Percentiles rank a stretch among this genome's conserved stretches.
Conservation (phyloP, 768 basidiomycete species). For the Chalciporus chontae region DNA sequence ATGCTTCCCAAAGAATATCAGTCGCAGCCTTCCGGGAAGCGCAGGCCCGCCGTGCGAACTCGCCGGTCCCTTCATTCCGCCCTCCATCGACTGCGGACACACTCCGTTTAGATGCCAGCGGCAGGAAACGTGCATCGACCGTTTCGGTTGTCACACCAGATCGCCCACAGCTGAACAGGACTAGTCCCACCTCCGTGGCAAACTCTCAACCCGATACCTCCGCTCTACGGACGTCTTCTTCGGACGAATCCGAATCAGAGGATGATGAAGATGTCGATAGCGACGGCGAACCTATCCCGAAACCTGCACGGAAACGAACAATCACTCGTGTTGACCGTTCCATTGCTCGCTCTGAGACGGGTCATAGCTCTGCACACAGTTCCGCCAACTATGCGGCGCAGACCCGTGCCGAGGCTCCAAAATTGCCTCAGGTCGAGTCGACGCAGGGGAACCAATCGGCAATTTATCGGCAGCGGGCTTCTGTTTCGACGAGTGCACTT, state of each 20-base stretch:
- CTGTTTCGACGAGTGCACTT: conserved; percentile 57
- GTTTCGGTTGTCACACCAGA: conserved; percentile 26
- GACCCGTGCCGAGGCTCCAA: conserved; percentile 6
- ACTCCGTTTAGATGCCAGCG: conserved; percentile 24
- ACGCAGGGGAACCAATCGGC: conserved; percentile 27
- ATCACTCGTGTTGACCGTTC: conserved; percentile 20
- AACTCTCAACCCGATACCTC: conserved; percentile 14
- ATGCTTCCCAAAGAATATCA: conserved; percentile 70
- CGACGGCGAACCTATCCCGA: conserved; percentile 31
- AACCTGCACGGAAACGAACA: conserved; percentile 34
- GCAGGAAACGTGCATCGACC: conserved; percentile 29
- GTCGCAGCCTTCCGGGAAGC: conserved; percentile 81
- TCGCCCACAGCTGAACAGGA: conserved; percentile 11
- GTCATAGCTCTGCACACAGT: conserved; percentile 10
- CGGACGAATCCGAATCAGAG: conserved; percentile 36
- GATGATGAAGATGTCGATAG: conserved; percentile 36
- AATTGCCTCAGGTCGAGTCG: conserved; percentile 16
- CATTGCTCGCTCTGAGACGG: conserved; percentile 17
- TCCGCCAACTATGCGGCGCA: background rate
- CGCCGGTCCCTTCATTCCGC: conserved; percentile 51
- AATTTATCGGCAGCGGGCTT: conserved; percentile 43
- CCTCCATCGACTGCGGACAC: conserved; percentile 35
- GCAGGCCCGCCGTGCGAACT: conserved; percentile 60
- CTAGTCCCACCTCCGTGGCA: conserved; percentile 5
- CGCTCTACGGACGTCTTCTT: conserved; percentile 23